Evolutionary conservation across 139 green algal species (phyloP).

Genomic region (Tetraselmis striata): DNA sequence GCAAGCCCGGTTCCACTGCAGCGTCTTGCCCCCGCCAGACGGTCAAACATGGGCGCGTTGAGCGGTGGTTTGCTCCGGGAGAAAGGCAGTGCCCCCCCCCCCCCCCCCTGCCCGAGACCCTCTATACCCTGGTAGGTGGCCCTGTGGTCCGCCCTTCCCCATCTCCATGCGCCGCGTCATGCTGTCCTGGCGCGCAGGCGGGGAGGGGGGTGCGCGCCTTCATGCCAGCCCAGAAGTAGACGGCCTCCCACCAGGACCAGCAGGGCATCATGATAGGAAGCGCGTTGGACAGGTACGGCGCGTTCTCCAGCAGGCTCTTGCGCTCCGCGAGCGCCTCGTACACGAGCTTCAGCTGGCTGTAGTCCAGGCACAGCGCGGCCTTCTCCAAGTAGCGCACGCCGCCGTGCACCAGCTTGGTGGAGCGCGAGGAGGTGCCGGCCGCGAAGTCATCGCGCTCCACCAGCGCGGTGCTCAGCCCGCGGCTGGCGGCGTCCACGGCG

Average conservation of each 20-base stretch:
- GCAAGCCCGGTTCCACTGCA: too few species aligned
- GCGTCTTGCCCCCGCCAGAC: too few species aligned
- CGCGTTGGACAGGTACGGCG: constrained; percentile 63
- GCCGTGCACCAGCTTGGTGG: constrained; percentile 94
- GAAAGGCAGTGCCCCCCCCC: too few species aligned
- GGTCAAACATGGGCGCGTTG: too few species aligned
- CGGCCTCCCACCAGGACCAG: constrained; percentile 96
- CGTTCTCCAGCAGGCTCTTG: constrained; percentile 71
- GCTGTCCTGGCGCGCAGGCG: too few species aligned
- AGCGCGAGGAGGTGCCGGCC: constrained; percentile 81
- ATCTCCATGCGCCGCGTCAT: too few species aligned
- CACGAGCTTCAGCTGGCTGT: constrained; percentile 85
- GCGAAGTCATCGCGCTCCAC: constrained; percentile 94
- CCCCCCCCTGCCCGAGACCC: too few species aligned
- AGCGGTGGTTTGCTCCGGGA: too few species aligned
- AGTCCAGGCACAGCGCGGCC: constrained; percentile 46
- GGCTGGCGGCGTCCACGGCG: constrained; percentile 83
- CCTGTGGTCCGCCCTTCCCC: too few species aligned
- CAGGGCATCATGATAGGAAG: constrained; percentile 95
- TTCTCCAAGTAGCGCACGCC: constrained; percentile 94
- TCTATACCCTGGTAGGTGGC: too few species aligned
- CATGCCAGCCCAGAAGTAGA: constrained; percentile 92
- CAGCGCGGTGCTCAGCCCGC: constrained; percentile 68
- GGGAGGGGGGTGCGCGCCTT: too few species aligned
- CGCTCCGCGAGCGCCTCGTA: constrained; percentile 83